phyloP scores from a whole-genome alignment of 2,329 filamentous ascomycete species.

The Colletotrichum acutatum region DNA sequence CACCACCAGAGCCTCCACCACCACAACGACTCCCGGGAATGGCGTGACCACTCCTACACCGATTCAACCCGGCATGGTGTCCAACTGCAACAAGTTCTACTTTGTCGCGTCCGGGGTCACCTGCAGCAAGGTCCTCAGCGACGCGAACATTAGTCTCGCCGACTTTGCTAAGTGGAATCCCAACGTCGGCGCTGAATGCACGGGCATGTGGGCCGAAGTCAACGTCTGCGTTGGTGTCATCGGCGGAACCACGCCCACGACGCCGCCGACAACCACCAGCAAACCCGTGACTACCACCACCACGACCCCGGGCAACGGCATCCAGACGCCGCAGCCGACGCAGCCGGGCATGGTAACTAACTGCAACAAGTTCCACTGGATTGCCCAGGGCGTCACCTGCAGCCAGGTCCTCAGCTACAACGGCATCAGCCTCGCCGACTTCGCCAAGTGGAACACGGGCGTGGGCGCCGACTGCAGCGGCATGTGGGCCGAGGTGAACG shows the following conservation, averaged over 20 bases:
- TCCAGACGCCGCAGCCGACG: conserved; percentile 12
- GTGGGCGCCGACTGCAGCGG: background rate
- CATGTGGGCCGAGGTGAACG: background rate
- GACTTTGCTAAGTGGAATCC: conserved; percentile 40
- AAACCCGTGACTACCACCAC: background rate
- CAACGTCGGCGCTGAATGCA: background rate
- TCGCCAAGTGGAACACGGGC: background rate
- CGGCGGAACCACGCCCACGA: conserved; percentile 21
- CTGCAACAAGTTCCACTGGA: too few relatives aligned
- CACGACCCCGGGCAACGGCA: conserved; percentile 33
- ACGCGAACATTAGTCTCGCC: conserved; percentile 5
- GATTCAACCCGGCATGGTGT: too few relatives aligned
- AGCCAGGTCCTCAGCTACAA: background rate
- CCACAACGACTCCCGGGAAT: too few relatives aligned
- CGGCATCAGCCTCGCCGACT: background rate
- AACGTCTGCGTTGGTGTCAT: conserved; percentile 20
- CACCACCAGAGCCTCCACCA: too few relatives aligned
- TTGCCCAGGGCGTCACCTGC: too few relatives aligned
- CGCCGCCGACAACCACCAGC: conserved; percentile 15
- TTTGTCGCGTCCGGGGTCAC: too few relatives aligned
- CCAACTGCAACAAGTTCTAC: too few relatives aligned
- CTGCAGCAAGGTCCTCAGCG: too few relatives aligned
- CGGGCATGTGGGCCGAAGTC: conserved; percentile 18
- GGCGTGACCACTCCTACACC: too few relatives aligned
- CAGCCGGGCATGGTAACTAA: too few relatives aligned